A percentile compares a stretch with the other conserved stretches of the same genome.
phyloP scores from a whole-genome alignment of 2,329 filamentous ascomycete genomes.

The Aureobasidium melanogenum region DNA sequence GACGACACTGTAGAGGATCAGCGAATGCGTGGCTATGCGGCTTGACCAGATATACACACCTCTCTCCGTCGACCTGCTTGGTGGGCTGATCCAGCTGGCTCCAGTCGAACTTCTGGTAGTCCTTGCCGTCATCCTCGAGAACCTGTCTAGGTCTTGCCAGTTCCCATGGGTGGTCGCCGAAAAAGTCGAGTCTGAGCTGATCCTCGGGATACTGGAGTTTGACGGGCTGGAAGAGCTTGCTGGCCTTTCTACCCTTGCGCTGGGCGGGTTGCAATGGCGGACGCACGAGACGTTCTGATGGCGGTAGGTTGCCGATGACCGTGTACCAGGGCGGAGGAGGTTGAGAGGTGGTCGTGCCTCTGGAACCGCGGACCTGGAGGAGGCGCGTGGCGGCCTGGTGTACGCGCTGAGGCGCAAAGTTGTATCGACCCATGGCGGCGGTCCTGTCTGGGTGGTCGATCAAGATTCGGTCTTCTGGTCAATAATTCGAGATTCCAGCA shows the following conservation, averaged over 20 bases:
- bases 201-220: slow-evolving; percentile 77
- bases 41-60: slow-evolving; percentile 40
- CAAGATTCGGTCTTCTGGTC: neutral
- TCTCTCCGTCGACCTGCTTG: slow-evolving; percentile 73
- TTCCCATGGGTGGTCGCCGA: slow-evolving; percentile 94
- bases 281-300: slow-evolving; percentile 51
- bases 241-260: slow-evolving; percentile 54
- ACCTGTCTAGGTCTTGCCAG: slow-evolving; percentile 79
- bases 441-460: neutral
- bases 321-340: slow-evolving; percentile 48
- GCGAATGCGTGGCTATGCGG: neutral
- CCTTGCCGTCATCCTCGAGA: slow-evolving; percentile 77
- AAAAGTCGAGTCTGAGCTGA: slow-evolving; percentile 69
- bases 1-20: slow-evolving; percentile 57
- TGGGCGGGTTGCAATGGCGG: slow-evolving; percentile 38
- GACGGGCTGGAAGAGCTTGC: slow-evolving; percentile 72
- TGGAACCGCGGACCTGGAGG: slow-evolving; percentile 27
- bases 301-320: slow-evolving; percentile 49
- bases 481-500: neutral
- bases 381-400: slow-evolving; percentile 44
- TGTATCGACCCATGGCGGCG: slow-evolving; percentile 41
- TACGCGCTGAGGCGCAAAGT: slow-evolving; percentile 43
- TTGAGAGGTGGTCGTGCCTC: slow-evolving; percentile 21
- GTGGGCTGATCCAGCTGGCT: slow-evolving; percentile 63
- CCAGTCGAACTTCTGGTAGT: slow-evolving; percentile 71